Evolutionary conservation across 352 stramenopile species (phyloP), one percentile per base, ranked within the genome.

Genomic region (Phytopythium cucurbitacearum): DNA sequence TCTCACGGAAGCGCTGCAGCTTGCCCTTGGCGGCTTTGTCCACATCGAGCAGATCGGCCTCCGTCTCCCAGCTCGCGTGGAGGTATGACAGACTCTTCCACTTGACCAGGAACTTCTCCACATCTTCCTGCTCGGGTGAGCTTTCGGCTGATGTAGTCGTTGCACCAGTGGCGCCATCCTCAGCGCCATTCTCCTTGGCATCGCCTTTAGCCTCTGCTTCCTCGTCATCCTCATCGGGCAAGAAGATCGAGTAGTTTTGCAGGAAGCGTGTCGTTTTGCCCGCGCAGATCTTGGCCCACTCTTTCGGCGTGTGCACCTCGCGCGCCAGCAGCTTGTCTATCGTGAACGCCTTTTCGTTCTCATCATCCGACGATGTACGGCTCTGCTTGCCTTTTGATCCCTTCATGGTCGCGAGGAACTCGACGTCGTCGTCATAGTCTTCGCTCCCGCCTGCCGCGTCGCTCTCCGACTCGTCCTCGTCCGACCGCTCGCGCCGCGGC

Each of bases 61-160:
- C 83, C 11, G 69, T 94, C 71, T 97, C 86, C 89, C 89, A 97
- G 51, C 84, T 94, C 15, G 89, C 85, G 61, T 97, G 89, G 15
- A 97, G 67, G 60, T 95, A 94, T 33, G 87, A 96, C 10, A 96
- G 57, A 8, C 75, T 83, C 51, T 91, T 91, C 89, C 89, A 97
- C 57, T 97, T 97, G 49, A 97, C 71, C 52, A 97, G 59, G 37
- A 94, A 97, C n/a, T 85, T 75, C 51, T 94, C 75, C 39, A 87
- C 80, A 8, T 81, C 74, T 34, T 79, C 64, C 41, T 73, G 65
- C 54, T 44, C 13, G 5, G 38, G 7, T 3, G 44, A 6, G 37
- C 44, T 32, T 38, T 39, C 28, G 5, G 53, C 39, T 12, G 51
- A 15, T 8, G 48, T 12, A 11, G 32, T 12, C 7, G 7, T 51